Evolutionary conservation across 108 stramenopile species (phyloP).

Genomic region (Stephanodiscus triporus): DNA sequence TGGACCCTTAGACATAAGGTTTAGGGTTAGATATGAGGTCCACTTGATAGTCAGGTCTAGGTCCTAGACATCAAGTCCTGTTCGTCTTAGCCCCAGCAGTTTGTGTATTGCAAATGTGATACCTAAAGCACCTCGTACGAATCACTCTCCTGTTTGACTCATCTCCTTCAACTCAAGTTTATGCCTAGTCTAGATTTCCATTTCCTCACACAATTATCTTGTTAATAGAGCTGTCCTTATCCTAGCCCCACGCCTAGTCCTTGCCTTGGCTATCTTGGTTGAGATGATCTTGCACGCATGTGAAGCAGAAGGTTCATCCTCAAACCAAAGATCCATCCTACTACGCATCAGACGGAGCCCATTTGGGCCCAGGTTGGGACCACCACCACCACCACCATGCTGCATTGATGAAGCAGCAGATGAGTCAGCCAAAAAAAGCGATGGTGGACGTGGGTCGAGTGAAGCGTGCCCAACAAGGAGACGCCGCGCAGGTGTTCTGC

Average conservation of each 20-base stretch:
- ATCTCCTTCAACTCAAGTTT: too few relatives aligned
- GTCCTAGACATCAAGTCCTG: too few relatives aligned
- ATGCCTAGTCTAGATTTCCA: too few relatives aligned
- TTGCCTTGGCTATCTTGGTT: conserved; percentile 54
- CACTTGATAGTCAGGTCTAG: too few relatives aligned
- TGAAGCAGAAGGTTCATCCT: conserved; percentile 67
- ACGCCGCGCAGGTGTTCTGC: conserved; percentile 66
- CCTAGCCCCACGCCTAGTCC: conserved; percentile 48
- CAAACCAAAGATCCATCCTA: conserved; percentile 87
- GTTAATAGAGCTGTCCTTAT: conserved; percentile 40
- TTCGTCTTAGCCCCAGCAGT: too few relatives aligned
- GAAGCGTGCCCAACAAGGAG: conserved; percentile 64
- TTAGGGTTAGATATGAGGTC: too few relatives aligned
- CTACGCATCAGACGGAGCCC: conserved; percentile 48
- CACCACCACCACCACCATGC: conserved; percentile 2
- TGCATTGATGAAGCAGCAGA: conserved; percentile 17
- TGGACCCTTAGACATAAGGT: too few relatives aligned
- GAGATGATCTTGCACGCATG: conserved; percentile 60
- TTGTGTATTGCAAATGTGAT: too few relatives aligned
- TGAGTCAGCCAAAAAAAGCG: conserved; percentile 62
- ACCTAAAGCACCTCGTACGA: too few relatives aligned
- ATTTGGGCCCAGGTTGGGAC: conserved; percentile 23
- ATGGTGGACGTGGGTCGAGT: conserved; percentile 60
- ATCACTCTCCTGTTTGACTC: too few relatives aligned
- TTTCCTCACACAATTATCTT: conserved; percentile 6